phyloP scores from a whole-genome alignment of 2,329 filamentous ascomycete genomes.

The Fusarium napiforme region DNA sequence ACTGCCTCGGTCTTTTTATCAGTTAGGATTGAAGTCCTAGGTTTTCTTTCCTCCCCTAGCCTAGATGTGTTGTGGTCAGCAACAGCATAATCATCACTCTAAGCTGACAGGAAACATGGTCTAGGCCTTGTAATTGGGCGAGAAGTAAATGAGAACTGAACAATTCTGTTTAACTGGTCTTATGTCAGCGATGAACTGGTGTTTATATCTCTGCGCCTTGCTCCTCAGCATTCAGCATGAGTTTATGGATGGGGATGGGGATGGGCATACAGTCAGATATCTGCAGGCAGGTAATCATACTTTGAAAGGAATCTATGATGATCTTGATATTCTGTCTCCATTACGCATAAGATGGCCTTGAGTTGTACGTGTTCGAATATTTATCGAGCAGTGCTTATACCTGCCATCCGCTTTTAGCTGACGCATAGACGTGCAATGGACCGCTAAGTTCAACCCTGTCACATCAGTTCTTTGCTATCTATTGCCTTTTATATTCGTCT shows the following conservation, averaged over 20 bases:
- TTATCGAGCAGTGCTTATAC: slow-evolving; percentile 11
- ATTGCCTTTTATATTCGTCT: not conserved
- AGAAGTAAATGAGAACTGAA: not conserved
- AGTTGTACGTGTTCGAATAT: not conserved
- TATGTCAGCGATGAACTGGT: not conserved
- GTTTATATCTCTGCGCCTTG: not conserved
- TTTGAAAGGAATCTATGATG: not conserved
- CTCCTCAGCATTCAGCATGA: not conserved
- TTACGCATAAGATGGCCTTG: not conserved
- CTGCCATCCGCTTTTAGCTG: slow-evolving; percentile 8
- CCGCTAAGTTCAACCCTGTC: not conserved
- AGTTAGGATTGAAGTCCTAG: too few species aligned
- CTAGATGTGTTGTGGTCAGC: slow-evolving; percentile 5
- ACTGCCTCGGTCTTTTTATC: too few species aligned
- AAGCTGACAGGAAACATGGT: not conserved
- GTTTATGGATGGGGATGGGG: not conserved
- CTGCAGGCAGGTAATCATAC: not conserved
- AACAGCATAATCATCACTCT: not conserved
- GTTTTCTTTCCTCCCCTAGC: too few species aligned
- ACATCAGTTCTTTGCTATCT: not conserved
- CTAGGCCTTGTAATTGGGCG: not conserved
- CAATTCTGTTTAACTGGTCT: not conserved
- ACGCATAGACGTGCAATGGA: not conserved
- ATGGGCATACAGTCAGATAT: not conserved
- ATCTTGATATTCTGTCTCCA: not conserved